A percentile compares a stretch with the other conserved stretches of the same genome.
phyloP scores from a whole-genome alignment of 106 monocot genomes.

The Xerophyta viscosa region DNA sequence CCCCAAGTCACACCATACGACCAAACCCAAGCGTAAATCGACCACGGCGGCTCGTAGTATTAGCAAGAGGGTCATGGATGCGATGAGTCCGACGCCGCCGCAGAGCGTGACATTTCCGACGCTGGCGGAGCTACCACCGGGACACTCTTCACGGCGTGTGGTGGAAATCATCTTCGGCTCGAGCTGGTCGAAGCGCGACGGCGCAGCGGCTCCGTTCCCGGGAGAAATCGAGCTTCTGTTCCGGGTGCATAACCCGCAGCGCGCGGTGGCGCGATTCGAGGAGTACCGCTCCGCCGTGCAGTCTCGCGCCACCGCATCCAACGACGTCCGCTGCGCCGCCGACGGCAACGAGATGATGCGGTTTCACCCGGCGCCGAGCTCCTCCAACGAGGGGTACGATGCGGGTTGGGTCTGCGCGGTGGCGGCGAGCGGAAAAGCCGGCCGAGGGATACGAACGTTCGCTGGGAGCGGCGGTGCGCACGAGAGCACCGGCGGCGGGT shows the following conservation, averaged over 20 bases:
- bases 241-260: conserved; percentile 65
- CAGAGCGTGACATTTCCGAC: conserved; percentile 15
- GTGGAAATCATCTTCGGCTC: conserved; percentile 79
- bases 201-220: conserved; percentile 23
- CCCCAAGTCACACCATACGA: too few species aligned
- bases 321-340: conserved; percentile 55
- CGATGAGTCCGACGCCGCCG: too few species aligned
- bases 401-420: conserved; percentile 23
- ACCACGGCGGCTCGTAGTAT: too few species aligned
- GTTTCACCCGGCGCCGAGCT: conserved; percentile 37
- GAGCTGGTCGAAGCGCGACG: conserved; percentile 45
- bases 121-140: conserved; percentile 42
- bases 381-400: neutral
- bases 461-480: conserved; percentile 57
- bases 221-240: conserved; percentile 71
- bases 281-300: conserved; percentile 53
- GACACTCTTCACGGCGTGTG: conserved; percentile 66
- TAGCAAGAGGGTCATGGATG: too few species aligned
- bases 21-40: too few species aligned
- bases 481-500: conserved; percentile 25
- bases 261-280: conserved; percentile 67
- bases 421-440: neutral
- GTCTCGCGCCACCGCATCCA: conserved; percentile 9
- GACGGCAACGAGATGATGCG: conserved; percentile 96
- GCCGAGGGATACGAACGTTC: conserved; percentile 51